These are phyloP conservation scores for Paecilomyces sp. DNA, from an alignment of 2,329 filamentous ascomycete genomes.

Conservation along the genomic window DNA sequence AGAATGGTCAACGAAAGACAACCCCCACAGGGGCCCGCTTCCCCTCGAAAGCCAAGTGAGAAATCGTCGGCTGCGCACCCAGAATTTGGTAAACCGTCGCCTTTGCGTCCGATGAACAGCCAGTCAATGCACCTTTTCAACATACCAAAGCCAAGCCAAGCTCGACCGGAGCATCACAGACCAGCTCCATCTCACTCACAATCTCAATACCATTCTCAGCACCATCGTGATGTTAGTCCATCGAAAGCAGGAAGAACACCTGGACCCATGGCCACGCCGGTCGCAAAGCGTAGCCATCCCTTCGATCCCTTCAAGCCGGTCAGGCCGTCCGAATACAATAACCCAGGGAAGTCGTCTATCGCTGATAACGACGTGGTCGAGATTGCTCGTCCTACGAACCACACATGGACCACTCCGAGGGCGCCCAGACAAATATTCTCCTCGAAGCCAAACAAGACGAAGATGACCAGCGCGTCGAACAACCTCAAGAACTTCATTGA, in stretches of 20 bases:
- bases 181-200: constrained; percentile 15
- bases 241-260: neutral
- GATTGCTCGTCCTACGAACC: constrained; percentile 44
- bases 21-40: constrained; percentile 32
- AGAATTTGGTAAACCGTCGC: constrained; percentile 55
- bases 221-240: constrained; percentile 2
- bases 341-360: constrained; percentile 14
- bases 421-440: constrained; percentile 48
- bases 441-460: constrained; percentile 37
- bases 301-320: constrained; percentile 35
- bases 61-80: constrained; percentile 31
- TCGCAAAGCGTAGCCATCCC: constrained; percentile 14
- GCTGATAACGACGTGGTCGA: constrained; percentile 31
- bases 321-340: constrained; percentile 29
- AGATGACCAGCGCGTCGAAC: constrained; percentile 34
- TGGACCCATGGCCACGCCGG: neutral
- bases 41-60: constrained; percentile 29
- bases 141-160: constrained; percentile 42
- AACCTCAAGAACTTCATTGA: constrained; percentile 43
- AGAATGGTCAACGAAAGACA: constrained; percentile 48
- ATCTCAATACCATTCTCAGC: constrained; percentile 11
- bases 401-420: constrained; percentile 41
- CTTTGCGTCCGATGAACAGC: constrained; percentile 40
- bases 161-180: constrained; percentile 46
- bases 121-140: constrained; percentile 45